Evolutionary conservation across 345 rosid genomes (phyloP).

Genomic region (Xanthoceras sorbifolium): DNA sequence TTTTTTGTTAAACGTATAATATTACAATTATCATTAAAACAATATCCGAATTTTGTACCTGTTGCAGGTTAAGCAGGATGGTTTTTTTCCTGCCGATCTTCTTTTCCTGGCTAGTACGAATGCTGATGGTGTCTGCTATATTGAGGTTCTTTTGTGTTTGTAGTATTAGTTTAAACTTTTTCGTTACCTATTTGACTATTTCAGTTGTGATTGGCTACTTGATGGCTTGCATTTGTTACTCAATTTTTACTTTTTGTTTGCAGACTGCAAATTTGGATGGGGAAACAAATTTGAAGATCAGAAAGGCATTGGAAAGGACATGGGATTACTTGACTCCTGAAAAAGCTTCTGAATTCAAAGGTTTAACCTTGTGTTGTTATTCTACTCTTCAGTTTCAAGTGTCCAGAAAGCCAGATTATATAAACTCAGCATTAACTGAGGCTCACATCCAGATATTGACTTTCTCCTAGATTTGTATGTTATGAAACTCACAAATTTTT

Average conservation of each 20-base stretch:
- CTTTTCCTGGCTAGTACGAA: conserved; percentile 92
- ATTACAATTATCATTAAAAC: not conserved
- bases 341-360: conserved; percentile 86
- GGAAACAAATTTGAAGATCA: conserved; percentile 97
- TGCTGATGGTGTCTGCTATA: conserved; percentile 92
- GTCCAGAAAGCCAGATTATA: not conserved
- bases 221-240: not conserved
- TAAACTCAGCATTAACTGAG: not conserved
- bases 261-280: conserved; percentile 99
- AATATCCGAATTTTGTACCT: conserved; percentile 19
- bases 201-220: not conserved
- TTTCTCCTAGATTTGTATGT: not conserved
- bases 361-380: conserved; percentile 37
- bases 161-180: conserved; percentile 10
- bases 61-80: conserved; percentile 92
- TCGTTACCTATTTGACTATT: conserved; percentile 16
- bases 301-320: conserved; percentile 95
- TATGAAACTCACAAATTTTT: not conserved
- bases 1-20: not conserved
- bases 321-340: conserved; percentile 97
- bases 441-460: not conserved
- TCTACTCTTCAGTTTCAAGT: conserved; percentile 13
- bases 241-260: conserved; percentile 28
- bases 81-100: conserved; percentile 91
- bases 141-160: conserved; percentile 60